Evolutionary conservation across 805 yeast genomes (phyloP), one percentile per base, ranked within the genome.

Genomic region (Spathaspora hagerdaliae): DNA sequence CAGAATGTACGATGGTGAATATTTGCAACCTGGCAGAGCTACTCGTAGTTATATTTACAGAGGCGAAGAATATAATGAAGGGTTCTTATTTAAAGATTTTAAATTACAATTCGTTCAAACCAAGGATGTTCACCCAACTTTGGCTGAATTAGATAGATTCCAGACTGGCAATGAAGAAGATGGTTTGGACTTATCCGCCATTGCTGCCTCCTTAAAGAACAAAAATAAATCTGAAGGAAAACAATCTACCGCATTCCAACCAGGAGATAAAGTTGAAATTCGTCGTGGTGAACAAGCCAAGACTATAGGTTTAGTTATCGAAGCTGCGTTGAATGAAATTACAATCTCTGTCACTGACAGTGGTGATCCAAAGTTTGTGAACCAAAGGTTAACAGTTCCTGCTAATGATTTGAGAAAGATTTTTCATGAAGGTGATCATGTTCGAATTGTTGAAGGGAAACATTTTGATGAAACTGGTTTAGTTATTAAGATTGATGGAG

Each of bases 401-500:
- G 78, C 85, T 3, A 76, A 79, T 38, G 83, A 88, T 51, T 73
- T 94, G 58, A 81, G 97, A 61, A 94, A 94, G 63, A 81, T 87
- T 44, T 92, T 92, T 65, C 68, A 77, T 43, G 82, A 88, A 36
- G 99, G 99, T 75, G 98, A 92, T 64, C 97, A 94, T 63, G 96
- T 94, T 19, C 83, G 96, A 47, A 94, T 92, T 31, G 78, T 87
- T 34, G 87, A 83, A 59, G 99, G 99, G 61, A 89, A 87, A 59
- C 96, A 88, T 64, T 74, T 82, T 43, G 97, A 92, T 58, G 97
- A 91, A 59, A 89, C 97, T 32, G 99, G 99, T 69, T 77, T 94
- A 69, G 96, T 94, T 42, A 90, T 94, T 36, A 77, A 82, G 53
- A 80, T 88, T 24, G 78, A 79, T 43, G 87, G 84, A 41, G 96